Evolutionary conservation across 2,329 filamentous ascomycete genomes (phyloP).

Genomic region (Madurella fahalii): DNA sequence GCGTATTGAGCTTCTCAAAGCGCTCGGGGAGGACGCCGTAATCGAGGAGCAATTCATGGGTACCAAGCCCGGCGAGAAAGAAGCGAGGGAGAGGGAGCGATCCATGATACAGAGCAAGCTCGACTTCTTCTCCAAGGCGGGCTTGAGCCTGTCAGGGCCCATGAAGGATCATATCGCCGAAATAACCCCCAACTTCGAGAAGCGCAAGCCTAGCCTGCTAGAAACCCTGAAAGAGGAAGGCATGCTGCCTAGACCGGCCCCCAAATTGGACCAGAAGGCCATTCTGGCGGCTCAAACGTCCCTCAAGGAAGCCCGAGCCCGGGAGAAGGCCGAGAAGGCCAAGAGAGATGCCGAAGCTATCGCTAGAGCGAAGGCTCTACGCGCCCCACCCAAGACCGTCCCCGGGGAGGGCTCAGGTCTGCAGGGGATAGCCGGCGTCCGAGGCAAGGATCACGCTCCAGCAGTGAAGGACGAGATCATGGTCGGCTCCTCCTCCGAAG

Average conservation of each 20-base stretch:
- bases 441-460: conserved; percentile 73
- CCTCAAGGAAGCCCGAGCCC: conserved; percentile 70
- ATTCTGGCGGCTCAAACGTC: conserved; percentile 42
- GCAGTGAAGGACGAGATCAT: conserved; percentile 76
- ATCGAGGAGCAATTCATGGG: conserved; percentile 49
- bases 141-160: conserved; percentile 26
- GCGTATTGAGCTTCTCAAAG: conserved; percentile 73
- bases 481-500: conserved; percentile 77
- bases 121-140: conserved; percentile 62
- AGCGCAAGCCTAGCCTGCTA: conserved; percentile 32
- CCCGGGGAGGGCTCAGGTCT: conserved; percentile 75
- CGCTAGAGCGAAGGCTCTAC: conserved; percentile 62
- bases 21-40: conserved; percentile 53
- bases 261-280: conserved; percentile 38
- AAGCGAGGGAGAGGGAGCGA: conserved; percentile 32
- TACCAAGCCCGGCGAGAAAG: conserved; percentile 34
- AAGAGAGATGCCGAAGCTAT: conserved; percentile 69
- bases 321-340: conserved; percentile 69
- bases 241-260: conserved; percentile 39
- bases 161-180: conserved; percentile 47
- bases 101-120: conserved; percentile 56
- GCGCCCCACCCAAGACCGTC: conserved; percentile 51
- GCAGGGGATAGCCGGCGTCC: conserved; percentile 61
- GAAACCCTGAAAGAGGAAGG: conserved; percentile 45
- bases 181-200: conserved; percentile 43